Percentiles rank a stretch among this genome's conserved stretches.
Evolutionary conservation across 306 rosid genomes (phyloP).

Genomic region (Quercus cerris): DNA sequence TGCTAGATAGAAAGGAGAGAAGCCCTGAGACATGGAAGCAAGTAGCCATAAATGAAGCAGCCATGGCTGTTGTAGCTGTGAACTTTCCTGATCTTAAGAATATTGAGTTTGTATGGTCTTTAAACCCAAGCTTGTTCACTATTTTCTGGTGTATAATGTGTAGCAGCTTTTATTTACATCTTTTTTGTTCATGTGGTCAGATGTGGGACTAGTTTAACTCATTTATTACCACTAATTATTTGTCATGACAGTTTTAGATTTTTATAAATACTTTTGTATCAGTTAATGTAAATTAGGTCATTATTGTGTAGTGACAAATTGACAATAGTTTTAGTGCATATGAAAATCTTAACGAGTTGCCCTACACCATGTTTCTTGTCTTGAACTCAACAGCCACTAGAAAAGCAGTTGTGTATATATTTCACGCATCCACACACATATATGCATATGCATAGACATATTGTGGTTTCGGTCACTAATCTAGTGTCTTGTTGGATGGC

Average conservation of each 20-base stretch:
- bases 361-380: background rate
- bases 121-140: conserved; percentile 4
- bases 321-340: background rate
- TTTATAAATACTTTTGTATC: background rate
- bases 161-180: background rate
- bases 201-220: background rate
- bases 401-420: background rate
- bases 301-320: background rate
- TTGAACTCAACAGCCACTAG: background rate
- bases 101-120: conserved; percentile 80
- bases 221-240: background rate
- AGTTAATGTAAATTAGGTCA: background rate
- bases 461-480: no score
- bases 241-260: background rate
- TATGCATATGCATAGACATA: no score
- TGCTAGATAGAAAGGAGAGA: conserved; percentile 92
- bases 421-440: no score
- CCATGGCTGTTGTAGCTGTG: conserved; percentile 89
- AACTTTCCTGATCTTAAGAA: conserved; percentile 78
- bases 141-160: conserved; percentile 5
- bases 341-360: background rate
- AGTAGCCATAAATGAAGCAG: conserved; percentile 94
- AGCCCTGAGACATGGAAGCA: conserved; percentile 81
- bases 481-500: no score
- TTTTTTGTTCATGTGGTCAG: background rate